Evolutionary conservation across 2,329 filamentous ascomycete species (phyloP).

Genomic region (Aspergillus calidoustus): DNA sequence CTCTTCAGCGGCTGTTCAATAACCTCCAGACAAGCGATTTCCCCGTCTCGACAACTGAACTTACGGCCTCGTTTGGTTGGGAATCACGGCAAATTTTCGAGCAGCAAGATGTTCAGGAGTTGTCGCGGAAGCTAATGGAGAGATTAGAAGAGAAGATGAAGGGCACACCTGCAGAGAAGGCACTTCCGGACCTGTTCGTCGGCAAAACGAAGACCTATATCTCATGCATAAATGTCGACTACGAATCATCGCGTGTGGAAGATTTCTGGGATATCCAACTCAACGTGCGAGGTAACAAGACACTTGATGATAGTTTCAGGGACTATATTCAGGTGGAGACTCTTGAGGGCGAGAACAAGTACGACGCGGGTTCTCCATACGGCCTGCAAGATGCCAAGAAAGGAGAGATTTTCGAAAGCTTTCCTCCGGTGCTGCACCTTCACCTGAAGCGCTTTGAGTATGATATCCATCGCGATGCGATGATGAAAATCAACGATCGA

Average conservation of each 20-base stretch:
- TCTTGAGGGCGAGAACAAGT: conserved; percentile 97
- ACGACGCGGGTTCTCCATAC: conserved; percentile 86
- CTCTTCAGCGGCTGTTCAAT: conserved; percentile 91
- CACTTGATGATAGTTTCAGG: conserved; percentile 89
- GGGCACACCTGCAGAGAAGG: conserved; percentile 87
- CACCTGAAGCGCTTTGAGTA: conserved; percentile 98
- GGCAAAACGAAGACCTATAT: conserved; percentile 99
- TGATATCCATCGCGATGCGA: conserved; percentile 91
- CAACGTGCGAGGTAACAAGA: conserved; percentile 93
- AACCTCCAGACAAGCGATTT: conserved; percentile 83
- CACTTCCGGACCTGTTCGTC: conserved; percentile 87
- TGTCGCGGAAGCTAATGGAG: conserved; percentile 97
- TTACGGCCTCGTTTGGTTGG: conserved; percentile 98
- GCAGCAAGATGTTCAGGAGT: conserved; percentile 96
- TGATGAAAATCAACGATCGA: conserved; percentile 84
- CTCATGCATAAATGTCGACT: conserved; percentile 96
- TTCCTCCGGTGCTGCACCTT: conserved; percentile 90
- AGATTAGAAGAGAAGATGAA: conserved; percentile 98
- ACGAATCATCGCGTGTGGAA: conserved; percentile 92
- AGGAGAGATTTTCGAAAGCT: conserved; percentile 94
- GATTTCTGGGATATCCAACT: conserved; percentile 99
- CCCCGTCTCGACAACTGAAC: conserved; percentile 87
- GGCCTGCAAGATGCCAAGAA: conserved; percentile 97
- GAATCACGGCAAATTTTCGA: conserved; percentile 97
- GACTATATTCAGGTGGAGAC: conserved; percentile 97